These are phyloP conservation scores for Eutypella sp. DNA, from an alignment of 2,329 filamentous ascomycete genomes.

Conservation along the genomic window DNA sequence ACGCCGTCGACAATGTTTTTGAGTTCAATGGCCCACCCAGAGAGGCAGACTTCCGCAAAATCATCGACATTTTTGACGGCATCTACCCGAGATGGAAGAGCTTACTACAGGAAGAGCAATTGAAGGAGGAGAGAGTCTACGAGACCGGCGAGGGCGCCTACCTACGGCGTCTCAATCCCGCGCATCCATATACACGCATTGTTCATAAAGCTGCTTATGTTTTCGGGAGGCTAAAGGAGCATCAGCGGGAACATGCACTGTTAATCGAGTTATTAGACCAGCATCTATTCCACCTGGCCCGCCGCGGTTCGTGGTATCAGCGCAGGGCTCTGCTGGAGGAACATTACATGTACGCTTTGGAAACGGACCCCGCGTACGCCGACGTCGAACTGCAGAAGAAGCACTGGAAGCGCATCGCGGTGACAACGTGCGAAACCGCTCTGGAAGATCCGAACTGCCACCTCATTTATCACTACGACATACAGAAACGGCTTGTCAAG, in stretches of 20 bases:
- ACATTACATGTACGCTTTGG: conserved; percentile 76
- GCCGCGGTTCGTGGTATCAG: conserved; percentile 91
- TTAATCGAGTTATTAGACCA: conserved; percentile 73
- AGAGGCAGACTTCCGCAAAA: conserved; percentile 58
- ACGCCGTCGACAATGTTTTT: conserved; percentile 72
- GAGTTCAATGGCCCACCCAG: conserved; percentile 71
- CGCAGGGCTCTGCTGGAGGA: conserved; percentile 92
- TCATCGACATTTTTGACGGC: conserved; percentile 67
- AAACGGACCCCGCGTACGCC: conserved; percentile 33
- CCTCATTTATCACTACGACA: conserved; percentile 86
- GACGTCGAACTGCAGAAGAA: conserved; percentile 60
- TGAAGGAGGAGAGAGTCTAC: conserved; percentile 72
- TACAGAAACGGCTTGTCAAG: conserved; percentile 91
- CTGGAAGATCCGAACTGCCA: conserved; percentile 87
- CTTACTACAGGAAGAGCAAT: conserved; percentile 67
- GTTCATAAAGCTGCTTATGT: conserved; percentile 81
- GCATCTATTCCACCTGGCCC: conserved; percentile 75
- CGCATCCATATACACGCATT: conserved; percentile 89
- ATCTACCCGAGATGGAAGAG: conserved; percentile 77
- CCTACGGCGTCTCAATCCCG: conserved; percentile 81
- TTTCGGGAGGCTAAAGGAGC: conserved; percentile 75
- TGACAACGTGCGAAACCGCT: conserved; percentile 77
- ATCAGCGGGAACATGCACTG: conserved; percentile 70
- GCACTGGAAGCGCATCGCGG: conserved; percentile 73
- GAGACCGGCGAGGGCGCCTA: conserved; percentile 84